These are phyloP conservation scores for Hemileia vastatrix DNA, from an alignment of 1,284 basidiomycete species.

Conservation along the genomic window DNA sequence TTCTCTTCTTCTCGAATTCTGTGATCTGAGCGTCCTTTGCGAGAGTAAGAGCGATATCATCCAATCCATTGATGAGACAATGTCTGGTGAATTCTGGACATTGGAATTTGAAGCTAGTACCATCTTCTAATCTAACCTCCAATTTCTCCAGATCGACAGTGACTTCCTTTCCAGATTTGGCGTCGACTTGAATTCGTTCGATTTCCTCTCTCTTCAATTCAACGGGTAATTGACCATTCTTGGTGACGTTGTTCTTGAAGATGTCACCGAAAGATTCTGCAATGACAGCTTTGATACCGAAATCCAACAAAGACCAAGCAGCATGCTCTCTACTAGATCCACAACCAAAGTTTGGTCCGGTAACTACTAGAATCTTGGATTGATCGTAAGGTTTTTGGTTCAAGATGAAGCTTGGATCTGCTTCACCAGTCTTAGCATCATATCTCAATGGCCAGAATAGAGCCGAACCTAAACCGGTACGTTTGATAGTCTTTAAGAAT, in stretches of 20 bases:
- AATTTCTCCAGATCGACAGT: conserved; percentile 36
- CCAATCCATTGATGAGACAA: conserved; percentile 39
- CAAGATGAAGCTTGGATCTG: conserved; percentile 34
- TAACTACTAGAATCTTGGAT: conserved; percentile 38
- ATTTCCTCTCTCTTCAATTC: conserved; percentile 32
- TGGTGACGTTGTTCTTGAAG: conserved; percentile 39
- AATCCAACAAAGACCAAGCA: conserved; percentile 40
- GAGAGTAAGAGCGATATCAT: too few relatives aligned
- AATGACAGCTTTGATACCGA: conserved; percentile 39
- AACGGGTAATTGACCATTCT: conserved; percentile 40
- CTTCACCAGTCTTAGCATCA: conserved; percentile 37
- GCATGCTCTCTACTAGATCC: conserved; percentile 40
- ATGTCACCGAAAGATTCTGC: conserved; percentile 39
- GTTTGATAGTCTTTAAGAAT: conserved; percentile 44
- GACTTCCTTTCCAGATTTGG: conserved; percentile 35
- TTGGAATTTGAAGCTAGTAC: conserved; percentile 32
- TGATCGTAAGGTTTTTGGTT: conserved; percentile 35
- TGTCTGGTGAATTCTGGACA: conserved; percentile 35
- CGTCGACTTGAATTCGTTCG: conserved; percentile 31
- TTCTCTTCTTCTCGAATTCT: conserved; percentile 32
- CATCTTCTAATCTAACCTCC: conserved; percentile 34
- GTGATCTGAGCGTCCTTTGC: conserved; percentile 33
- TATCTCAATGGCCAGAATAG: conserved; percentile 40
- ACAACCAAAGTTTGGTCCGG: conserved; percentile 41
- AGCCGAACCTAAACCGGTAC: conserved; percentile 38